Evolutionary conservation across 805 yeast species (phyloP), one percentile per base, ranked within the genome.

Genomic region (Yamadazyma nakazawae): DNA sequence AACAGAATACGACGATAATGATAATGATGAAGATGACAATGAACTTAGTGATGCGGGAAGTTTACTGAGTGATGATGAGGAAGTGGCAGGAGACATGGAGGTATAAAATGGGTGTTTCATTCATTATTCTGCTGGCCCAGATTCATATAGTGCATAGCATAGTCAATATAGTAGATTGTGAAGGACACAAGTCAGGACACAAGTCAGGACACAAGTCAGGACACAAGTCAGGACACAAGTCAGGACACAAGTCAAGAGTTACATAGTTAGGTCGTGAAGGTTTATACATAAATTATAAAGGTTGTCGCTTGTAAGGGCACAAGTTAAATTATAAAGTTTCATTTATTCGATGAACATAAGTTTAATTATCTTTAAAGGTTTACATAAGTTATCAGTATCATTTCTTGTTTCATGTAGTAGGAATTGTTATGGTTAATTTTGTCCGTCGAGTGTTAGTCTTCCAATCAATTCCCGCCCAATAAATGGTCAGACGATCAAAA

Each of bases 21-120:
- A 68, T 59, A 61, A 64, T 49, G 53, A 60, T 40, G 64, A 63
- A 46, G 61, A 72, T 54, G 64, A 63, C 37, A 72, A 60, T 40
- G 76, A 72, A 38, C 70, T 74, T 42, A 79, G 81, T 42, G 72
- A 68, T 39, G 77, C 72, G n/a, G 79, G 76, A 17, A 75, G 74
- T 43, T 69, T 73, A 48, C 74, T 77, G 8, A 77, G 75, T 28
- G 79, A 73, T 36, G 81, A 72, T 7, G 75, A 70, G 7, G 49
- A 42, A 19, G 43, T 52, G 12, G 45, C 53, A 12, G 53, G 52
- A 16, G 55, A 49, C 28, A 34, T 49, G 16, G 53, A 49, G 25
- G 19, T 52, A 11, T 49, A 34, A 19, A n/a, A 16, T 6, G 3
- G 37, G 19, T 11, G 32, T 13, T 10, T 3, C 32, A 28, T 28